phyloP scores from a whole-genome alignment of 2,329 filamentous ascomycete genomes.

The Lecanicillium sp. region DNA sequence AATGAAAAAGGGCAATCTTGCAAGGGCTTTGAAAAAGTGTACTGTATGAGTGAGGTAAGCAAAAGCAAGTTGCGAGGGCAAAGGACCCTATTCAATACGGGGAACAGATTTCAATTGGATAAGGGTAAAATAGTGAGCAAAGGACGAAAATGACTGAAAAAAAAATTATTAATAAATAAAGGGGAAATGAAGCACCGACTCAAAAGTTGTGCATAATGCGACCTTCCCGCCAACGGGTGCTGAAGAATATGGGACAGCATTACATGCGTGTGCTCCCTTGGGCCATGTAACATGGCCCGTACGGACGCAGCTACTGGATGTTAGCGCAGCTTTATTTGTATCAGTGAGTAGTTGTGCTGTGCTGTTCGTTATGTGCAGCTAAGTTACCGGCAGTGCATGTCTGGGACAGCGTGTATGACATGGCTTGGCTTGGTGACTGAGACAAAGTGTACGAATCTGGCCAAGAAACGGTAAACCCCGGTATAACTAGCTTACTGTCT shows the following conservation, averaged over 20 bases:
- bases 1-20: not conserved
- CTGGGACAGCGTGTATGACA: constrained; percentile 13
- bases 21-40: not conserved
- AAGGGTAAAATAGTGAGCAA: too few species aligned
- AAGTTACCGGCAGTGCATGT: constrained; percentile 11
- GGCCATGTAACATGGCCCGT: constrained; percentile 5
- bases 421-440: constrained; percentile 10
- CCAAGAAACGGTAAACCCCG: constrained; percentile 3
- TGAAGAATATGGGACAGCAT: constrained; percentile 12
- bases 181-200: too few species aligned
- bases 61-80: not conserved
- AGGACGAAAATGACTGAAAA: too few species aligned
- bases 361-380: constrained; percentile 11
- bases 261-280: too few species aligned
- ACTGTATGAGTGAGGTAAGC: not conserved
- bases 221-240: not conserved
- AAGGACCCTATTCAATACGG: not conserved
- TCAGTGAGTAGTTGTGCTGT: constrained; percentile 3
- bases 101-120: not conserved
- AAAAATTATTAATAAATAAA: too few species aligned
- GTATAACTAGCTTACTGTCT: constrained; percentile 3
- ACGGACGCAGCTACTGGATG: not conserved
- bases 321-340: constrained; percentile 8
- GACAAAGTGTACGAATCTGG: constrained; percentile 11
- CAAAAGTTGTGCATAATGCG: not conserved